Percentiles rank a stretch among this genome's conserved stretches.
These are phyloP conservation scores for Solanum gracilifrons DNA, from an alignment of 257 asterid genomes.

Conservation along the genomic window DNA sequence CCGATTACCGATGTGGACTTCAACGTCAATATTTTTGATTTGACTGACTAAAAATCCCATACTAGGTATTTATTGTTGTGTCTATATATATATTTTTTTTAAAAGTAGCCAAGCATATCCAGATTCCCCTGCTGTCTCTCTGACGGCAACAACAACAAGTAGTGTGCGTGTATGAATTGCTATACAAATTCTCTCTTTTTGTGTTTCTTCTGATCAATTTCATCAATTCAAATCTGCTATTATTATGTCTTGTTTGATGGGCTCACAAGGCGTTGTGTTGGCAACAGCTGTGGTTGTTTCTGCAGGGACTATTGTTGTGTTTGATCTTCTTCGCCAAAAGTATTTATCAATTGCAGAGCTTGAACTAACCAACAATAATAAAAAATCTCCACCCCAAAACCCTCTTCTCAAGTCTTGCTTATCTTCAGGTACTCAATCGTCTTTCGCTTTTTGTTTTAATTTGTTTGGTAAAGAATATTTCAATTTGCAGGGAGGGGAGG, in stretches of 20 bases:
- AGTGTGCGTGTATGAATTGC: not conserved
- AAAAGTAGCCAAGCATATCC: not conserved
- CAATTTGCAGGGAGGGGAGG: no score
- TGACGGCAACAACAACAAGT: not conserved
- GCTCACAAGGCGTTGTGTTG: slow-evolving; percentile 51
- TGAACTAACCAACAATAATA: not conserved
- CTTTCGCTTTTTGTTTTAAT: no score
- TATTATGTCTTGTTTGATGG: slow-evolving; percentile 31
- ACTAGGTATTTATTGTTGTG: not conserved
- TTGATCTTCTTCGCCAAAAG: slow-evolving; percentile 41
- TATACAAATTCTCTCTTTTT: not conserved
- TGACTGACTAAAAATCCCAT: not conserved
- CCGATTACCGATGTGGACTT: not conserved
- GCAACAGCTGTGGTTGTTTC: slow-evolving; percentile 91
- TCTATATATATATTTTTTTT: not conserved
- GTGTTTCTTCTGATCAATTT: not conserved
- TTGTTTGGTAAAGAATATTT: no score
- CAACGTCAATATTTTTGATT: not conserved
- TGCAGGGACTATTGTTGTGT: slow-evolving; percentile 54
- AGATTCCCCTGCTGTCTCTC: not conserved
- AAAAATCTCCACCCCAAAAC: not conserved
- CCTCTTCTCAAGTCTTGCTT: slow-evolving; percentile 41
- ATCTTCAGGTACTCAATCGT: slow-evolving; percentile 28
- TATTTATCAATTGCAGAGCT: slow-evolving; percentile 6
- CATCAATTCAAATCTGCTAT: not conserved